phyloP scores from a whole-genome alignment of 2,329 filamentous ascomycete genomes.

The Hypoxylon sp. region DNA sequence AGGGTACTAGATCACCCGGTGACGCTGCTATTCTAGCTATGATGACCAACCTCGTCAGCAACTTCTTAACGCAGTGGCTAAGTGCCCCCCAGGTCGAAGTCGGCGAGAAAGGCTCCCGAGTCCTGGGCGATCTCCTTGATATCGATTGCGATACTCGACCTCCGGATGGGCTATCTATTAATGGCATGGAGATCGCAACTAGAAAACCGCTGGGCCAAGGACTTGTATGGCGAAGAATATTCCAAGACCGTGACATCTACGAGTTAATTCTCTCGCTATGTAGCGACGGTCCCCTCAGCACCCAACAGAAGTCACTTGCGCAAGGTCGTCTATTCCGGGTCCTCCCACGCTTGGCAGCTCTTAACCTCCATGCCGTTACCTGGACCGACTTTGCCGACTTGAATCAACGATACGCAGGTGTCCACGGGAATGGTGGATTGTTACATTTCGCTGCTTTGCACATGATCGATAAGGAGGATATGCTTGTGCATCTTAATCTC shows the following conservation, averaged over 20 bases:
- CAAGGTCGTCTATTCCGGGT: constrained; percentile 63
- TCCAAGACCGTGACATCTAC: constrained; percentile 57
- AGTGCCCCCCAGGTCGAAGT: constrained; percentile 62
- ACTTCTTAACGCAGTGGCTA: constrained; percentile 62
- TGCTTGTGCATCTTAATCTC: constrained; percentile 60
- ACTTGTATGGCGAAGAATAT: constrained; percentile 62
- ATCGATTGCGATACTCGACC: constrained; percentile 59
- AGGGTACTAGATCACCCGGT: constrained; percentile 58
- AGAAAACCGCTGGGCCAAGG: constrained; percentile 58
- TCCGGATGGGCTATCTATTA: constrained; percentile 42
- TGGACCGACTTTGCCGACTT: constrained; percentile 50
- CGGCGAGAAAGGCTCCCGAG: constrained; percentile 60
- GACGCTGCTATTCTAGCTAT: constrained; percentile 61
- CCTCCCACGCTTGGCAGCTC: constrained; percentile 58
- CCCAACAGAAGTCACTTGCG: constrained; percentile 57
- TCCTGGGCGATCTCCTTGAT: constrained; percentile 63
- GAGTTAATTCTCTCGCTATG: constrained; percentile 54
- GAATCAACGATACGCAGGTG: constrained; percentile 39
- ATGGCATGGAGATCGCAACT: constrained; percentile 50
- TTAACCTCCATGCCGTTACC: constrained; percentile 55
- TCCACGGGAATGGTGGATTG: constrained; percentile 49
- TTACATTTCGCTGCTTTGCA: constrained; percentile 60
- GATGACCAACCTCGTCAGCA: constrained; percentile 58
- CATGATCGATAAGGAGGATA: constrained; percentile 61
- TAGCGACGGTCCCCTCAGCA: constrained; percentile 40